Conservation (phyloP, 805 yeast genomes). For the Saccharomycopsis malanga region DNA sequence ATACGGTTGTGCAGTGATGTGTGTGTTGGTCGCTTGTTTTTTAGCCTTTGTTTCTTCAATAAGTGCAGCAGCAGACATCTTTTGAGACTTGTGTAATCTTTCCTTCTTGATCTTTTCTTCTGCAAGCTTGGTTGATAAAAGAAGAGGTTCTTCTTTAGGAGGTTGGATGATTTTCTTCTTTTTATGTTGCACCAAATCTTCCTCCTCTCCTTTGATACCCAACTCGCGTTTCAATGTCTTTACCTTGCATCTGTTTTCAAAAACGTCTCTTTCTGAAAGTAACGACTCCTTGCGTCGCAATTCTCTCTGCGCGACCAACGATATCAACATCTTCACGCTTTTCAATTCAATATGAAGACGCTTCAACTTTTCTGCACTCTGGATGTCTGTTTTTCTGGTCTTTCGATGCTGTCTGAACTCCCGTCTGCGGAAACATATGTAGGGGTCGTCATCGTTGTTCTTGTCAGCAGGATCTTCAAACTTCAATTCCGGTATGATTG, state of each 20-base stretch:
- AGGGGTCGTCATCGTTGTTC: conserved; percentile 83
- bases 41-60: conserved; percentile 9
- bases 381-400: conserved; percentile 89
- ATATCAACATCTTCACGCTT: conserved; percentile 62
- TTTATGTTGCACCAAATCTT: conserved; percentile 72
- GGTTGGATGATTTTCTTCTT: conserved; percentile 42
- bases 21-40: conserved; percentile 22
- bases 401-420: conserved; percentile 94
- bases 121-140: conserved; percentile 18
- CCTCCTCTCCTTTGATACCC: conserved; percentile 78
- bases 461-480: conserved; percentile 85
- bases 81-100: conserved; percentile 26
- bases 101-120: conserved; percentile 2
- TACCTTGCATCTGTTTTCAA: conserved; percentile 63
- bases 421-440: conserved; percentile 90
- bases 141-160: conserved; percentile 19
- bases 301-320: conserved; percentile 71
- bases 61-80: conserved; percentile 18
- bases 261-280: conserved; percentile 57
- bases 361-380: conserved; percentile 78
- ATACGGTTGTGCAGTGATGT: conserved; percentile 51
- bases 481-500: conserved; percentile 66
- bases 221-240: conserved; percentile 69
- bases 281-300: conserved; percentile 52
- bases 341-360: conserved; percentile 68